Evolutionary conservation across 2,329 filamentous ascomycete species (phyloP), one percentile per base, ranked within the genome.

Genomic region (Phialemoniopsis sp.): DNA sequence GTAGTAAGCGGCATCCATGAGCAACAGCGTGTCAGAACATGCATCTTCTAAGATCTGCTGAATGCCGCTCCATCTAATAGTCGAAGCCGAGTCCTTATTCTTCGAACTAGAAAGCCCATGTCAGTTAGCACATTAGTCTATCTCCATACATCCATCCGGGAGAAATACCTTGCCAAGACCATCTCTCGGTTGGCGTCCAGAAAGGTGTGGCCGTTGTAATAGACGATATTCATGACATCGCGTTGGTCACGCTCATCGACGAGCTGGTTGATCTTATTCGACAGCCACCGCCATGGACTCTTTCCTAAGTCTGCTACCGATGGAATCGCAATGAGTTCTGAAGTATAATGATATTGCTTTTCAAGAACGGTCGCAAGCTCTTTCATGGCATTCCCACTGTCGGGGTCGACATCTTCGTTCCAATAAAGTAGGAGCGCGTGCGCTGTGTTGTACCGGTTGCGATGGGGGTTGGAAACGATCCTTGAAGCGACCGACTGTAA

Each of bases 1-100:
- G 38, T 73, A 79, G 50, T 77, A 80, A 0, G 72, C 70, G 6
- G 75, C 68, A 54, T 80, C 76, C 72, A 80, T 76, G 28, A 80
- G 60, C 40, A 80, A 66, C 15, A 80, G 60, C 5, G 71, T 74
- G 51, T 80, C 76, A 4, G 75, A 68, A 21, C 62, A 63, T 3
- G 74, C 72, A 43, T 77, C 72, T 51, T 80, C 76, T 8, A 80
- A 59, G 13, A 70, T 69, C 43, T 72, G 70, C 51, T 80, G 75
- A 29, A 80, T 71, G 15, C 68, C 68, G 42, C 64, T 73, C 76
- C 76, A 80, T 35, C 73, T 60, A 35, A 79, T 73, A 6, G 63
- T 67, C 16, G 67, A 67, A 5, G 66, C 62, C 38, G 65, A 64
- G 19, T 67, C 60, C 17, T 58, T 53, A 48, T 71, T 66, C 40